Evolutionary conservation across 768 basidiomycete species (phyloP), one percentile per base, ranked within the genome.

Genomic region (Lepiota venenata): DNA sequence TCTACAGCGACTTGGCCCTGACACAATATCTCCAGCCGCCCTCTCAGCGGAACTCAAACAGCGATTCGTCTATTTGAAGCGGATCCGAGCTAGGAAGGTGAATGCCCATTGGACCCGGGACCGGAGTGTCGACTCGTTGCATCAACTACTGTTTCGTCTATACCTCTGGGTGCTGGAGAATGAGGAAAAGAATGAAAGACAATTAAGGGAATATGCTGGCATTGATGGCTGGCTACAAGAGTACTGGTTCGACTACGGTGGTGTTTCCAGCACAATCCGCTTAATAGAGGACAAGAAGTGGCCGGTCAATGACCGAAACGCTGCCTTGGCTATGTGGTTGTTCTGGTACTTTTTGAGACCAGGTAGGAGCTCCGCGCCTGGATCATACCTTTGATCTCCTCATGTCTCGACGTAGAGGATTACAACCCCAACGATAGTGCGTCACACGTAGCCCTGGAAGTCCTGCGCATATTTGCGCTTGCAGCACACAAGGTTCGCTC

Each of bases 111-210:
- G 27, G 14, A 40, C 25, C 43, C 21, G 40, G 22, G 56, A 21
- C 22, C 37, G 32, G 20, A 25, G 27, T 2, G 45, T 45, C 42
- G 46, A 51, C 41, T 20, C 58, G 15, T 54, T 78, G 32, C 69
- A 72, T 20, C 74, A 82, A n/a, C 63, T 81, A 12, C 77, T 92
- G 4, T 87, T 83, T 74, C 78, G 79, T 25, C 78, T 83, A 22
- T 91, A 87, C 63, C 69, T 89, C 36, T 83, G 93, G 83, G 79
- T 91, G 76, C 71, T 93, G 44, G 91, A 93, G 71, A 87, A 90
- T 60, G 87, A 87, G 25, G 87, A 82, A 40, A 84, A 79, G 63
- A 92, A 92, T 60, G 80, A 80, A 59, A 65, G 46, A 42, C 89
- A 91, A 64, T 75, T 92, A n/a, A 65, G 81, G n/a, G 81, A 82